Conservation (phyloP, 2,329 filamentous ascomycete species). For the Penicillium verrucosum region DNA sequence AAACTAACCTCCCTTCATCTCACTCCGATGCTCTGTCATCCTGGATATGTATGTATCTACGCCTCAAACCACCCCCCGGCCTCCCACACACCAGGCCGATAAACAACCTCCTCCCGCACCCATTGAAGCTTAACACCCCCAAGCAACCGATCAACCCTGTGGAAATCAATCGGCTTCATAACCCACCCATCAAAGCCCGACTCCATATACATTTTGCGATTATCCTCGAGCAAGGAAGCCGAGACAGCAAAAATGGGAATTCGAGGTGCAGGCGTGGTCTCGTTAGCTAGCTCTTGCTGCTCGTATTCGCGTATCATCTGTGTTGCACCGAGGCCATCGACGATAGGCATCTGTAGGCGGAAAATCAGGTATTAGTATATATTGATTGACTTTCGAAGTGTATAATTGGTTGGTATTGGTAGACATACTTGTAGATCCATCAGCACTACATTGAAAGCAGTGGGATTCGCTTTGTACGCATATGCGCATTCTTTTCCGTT, state of each 20-base stretch:
- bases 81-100: slow-evolving; percentile 73
- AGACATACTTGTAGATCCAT: slow-evolving; percentile 85
- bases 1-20: slow-evolving; percentile 4
- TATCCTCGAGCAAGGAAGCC: slow-evolving; percentile 70
- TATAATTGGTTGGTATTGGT: not conserved
- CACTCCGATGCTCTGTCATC: not conserved
- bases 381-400: not conserved
- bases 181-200: slow-evolving; percentile 92
- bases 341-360: slow-evolving; percentile 74
- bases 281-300: slow-evolving; percentile 41
- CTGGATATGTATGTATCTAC: not conserved
- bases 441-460: slow-evolving; percentile 70
- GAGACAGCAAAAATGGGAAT: slow-evolving; percentile 85
- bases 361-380: not conserved
- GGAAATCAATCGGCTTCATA: slow-evolving; percentile 81
- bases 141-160: slow-evolving; percentile 66
- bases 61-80: slow-evolving; percentile 75
- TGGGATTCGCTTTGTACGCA: slow-evolving; percentile 62
- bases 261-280: slow-evolving; percentile 33
- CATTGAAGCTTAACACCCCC: slow-evolving; percentile 63
- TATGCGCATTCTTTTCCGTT: slow-evolving; percentile 83
- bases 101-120: slow-evolving; percentile 61
- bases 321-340: slow-evolving; percentile 76
- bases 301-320: slow-evolving; percentile 79
- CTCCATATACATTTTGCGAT: slow-evolving; percentile 65